Evolutionary conservation across 2,329 filamentous ascomycete species (phyloP), one percentile per base, ranked within the genome.

Genomic region (Trichoderma sp.): DNA sequence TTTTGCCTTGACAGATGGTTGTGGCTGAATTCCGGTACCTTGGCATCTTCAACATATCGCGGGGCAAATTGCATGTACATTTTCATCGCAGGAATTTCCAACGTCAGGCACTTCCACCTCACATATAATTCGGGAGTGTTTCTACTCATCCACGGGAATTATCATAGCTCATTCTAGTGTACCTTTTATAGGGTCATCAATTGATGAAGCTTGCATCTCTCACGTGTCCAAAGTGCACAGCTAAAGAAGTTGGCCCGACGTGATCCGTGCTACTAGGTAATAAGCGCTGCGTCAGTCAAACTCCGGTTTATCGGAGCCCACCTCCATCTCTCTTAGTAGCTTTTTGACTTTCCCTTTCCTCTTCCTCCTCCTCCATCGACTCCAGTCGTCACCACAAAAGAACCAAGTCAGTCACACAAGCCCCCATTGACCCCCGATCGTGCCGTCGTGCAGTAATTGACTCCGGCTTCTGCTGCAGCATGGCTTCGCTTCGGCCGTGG

Each of bases 401-500:
- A 56, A 54, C 47, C 57, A 51, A 28, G 24, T 30, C 50, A 48
- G n/a, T 28, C n/a, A 61, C 24, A 39, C 28, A 61, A 55, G 5
- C 34, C 30, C n/a, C 47, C 56, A 60, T 52, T 41, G 39, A 7
- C 9, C 30, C 26, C 26, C 15, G 6, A 57, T 28, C 45, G 14
- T 45, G 26, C 30, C 26, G 15, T 47, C 56, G 21, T 12, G 19
- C 41, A 41, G 39, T 19, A 51, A 43, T 30, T 17, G 59, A 59
- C 30, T 15, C 52, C 6, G 21, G n/a, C 19, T 24, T 58, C 15
- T 48, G 34, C 50, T 68, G 61, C 71, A 74, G 72, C 74, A 82
- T 82, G 80, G 79, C 78, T 65, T 79, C 79, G 72, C 78, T 81
- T 68, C 77, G 79, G 74, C 74, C 79, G 67, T 74, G 79, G 72